A percentile compares a stretch with the other conserved stretches of the same genome.
These are phyloP conservation scores for Pichia thaimueangensis DNA, from an alignment of 805 yeast species.

Conservation along the genomic window DNA sequence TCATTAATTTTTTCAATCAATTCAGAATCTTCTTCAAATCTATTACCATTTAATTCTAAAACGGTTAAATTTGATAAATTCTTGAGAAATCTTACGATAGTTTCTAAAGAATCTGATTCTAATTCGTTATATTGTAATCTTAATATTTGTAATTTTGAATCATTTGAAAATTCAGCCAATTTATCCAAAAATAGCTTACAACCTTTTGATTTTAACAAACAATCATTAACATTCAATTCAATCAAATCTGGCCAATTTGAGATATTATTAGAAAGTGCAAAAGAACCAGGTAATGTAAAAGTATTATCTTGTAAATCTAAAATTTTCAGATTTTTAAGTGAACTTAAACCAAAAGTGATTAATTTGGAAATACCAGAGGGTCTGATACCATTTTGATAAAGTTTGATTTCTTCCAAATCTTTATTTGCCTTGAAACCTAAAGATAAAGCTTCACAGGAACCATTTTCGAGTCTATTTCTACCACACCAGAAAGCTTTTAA, in stretches of 20 bases:
- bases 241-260: conserved; percentile 57
- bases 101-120: conserved; percentile 54
- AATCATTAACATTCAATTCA: conserved; percentile 85
- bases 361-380: conserved; percentile 82
- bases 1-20: conserved; percentile 53
- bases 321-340: conserved; percentile 52
- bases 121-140: conserved; percentile 88
- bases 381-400: conserved; percentile 96
- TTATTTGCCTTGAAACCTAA: conserved; percentile 78
- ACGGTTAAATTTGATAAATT: conserved; percentile 51
- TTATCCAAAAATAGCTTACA: conserved; percentile 49
- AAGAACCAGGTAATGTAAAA: conserved; percentile 64
- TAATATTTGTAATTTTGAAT: conserved; percentile 45
- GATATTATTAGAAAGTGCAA: conserved; percentile 56
- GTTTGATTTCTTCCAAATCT: conserved; percentile 56
- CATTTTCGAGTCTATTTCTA: conserved; percentile 93
- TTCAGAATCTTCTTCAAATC: conserved; percentile 83
- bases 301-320: conserved; percentile 95
- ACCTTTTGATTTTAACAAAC: conserved; percentile 77
- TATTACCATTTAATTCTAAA: conserved; percentile 89
- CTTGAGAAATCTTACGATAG: conserved; percentile 49
- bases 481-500: conserved; percentile 92
- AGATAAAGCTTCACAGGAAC: conserved; percentile 80
- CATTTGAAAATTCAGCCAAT: conserved; percentile 30
- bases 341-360: conserved; percentile 62